Conservation (phyloP, 495 filamentous ascomycete species). For the Astrothelium subdiscretum region DNA sequence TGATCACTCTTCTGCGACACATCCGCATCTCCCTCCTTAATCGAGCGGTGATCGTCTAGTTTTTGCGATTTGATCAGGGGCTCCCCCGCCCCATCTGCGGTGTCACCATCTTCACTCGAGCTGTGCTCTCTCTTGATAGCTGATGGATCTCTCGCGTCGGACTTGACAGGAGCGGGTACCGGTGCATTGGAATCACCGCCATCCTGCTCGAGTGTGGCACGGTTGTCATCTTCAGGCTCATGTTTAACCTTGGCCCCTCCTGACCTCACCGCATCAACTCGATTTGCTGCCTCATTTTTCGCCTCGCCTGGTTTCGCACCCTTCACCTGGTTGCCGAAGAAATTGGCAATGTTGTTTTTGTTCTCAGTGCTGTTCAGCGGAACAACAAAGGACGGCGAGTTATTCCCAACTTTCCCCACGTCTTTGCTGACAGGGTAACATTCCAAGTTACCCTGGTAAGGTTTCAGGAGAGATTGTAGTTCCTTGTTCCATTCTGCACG, state of each 20-base stretch:
- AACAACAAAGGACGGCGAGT: conserved; percentile 69
- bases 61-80: conserved; percentile 1
- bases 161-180: conserved; percentile 9
- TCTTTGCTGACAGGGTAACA: conserved; percentile 78
- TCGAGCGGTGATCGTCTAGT: conserved; percentile 6
- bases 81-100: not conserved
- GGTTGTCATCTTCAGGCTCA: conserved; percentile 10
- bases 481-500: conserved; percentile 63
- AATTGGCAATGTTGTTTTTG: conserved; percentile 85
- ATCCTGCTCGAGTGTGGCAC: conserved; percentile 6
- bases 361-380: conserved; percentile 74
- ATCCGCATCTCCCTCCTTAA: conserved; percentile 9
- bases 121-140: not conserved
- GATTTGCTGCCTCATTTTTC: conserved; percentile 2
- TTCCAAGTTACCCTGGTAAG: conserved; percentile 70
- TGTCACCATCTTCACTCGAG: not conserved
- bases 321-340: conserved; percentile 56
- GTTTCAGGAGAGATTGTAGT: conserved; percentile 62
- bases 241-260: conserved; percentile 10
- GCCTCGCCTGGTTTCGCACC: conserved; percentile 15
- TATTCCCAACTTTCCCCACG: conserved; percentile 93
- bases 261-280: conserved; percentile 11
- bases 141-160: conserved; percentile 7
- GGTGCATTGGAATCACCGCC: conserved; percentile 16
- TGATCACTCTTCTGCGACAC: not conserved